Evolutionary conservation across 805 yeast species (phyloP).

Genomic region (Cyberlindnera samutprakarnensis): DNA sequence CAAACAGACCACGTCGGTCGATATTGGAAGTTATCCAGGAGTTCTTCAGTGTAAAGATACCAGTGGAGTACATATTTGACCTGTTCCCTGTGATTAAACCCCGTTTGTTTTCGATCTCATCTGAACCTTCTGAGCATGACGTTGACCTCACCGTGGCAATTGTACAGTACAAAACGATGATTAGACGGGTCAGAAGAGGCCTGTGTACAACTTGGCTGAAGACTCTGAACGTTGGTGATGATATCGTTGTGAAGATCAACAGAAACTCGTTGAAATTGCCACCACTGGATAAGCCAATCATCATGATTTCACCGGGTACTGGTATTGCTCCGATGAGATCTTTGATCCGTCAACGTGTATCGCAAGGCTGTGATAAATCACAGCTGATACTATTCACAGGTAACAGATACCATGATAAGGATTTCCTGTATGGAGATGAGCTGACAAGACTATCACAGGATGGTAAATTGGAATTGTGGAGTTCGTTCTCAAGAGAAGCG

Average conservation of each 20-base stretch:
- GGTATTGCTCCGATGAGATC: conserved; percentile 93
- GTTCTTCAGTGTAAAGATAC: conserved; percentile 68
- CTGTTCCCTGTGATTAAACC: conserved; percentile 75
- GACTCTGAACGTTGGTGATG: conserved; percentile 37
- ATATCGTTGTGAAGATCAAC: conserved; percentile 44
- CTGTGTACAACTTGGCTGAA: conserved; percentile 75
- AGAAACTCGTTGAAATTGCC: conserved; percentile 35
- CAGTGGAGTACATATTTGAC: conserved; percentile 69
- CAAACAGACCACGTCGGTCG: conserved; percentile 88
- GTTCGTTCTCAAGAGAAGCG: conserved; percentile 45
- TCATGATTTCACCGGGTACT: conserved; percentile 89
- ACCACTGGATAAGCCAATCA: conserved; percentile 35
- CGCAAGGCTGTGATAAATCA: conserved; percentile 27
- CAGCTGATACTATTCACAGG: conserved; percentile 63
- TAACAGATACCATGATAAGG: conserved; percentile 56
- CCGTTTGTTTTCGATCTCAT: conserved; percentile 79
- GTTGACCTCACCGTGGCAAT: conserved; percentile 75
- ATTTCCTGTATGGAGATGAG: conserved; percentile 53
- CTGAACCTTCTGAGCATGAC: conserved; percentile 32
- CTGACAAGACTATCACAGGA: conserved; percentile 35
- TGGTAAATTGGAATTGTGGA: conserved; percentile 32
- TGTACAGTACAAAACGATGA: conserved; percentile 79
- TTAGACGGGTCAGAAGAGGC: conserved; percentile 71
- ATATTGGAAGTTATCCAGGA: conserved; percentile 78
- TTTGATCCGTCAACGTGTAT: conserved; percentile 31